Conservation (phyloP, 768 basidiomycete genomes). For the Ramaria sp. region DNA sequence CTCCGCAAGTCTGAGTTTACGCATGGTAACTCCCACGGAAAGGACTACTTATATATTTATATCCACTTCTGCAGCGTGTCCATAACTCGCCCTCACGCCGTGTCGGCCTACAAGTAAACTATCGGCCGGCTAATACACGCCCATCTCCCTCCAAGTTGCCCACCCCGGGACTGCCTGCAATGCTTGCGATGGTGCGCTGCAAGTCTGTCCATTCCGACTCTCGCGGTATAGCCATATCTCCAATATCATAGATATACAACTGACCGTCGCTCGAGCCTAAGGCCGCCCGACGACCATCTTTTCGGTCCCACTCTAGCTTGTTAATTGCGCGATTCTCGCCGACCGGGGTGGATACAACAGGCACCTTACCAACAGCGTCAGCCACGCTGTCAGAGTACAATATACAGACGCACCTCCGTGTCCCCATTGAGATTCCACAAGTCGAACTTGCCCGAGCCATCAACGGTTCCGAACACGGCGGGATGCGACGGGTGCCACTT, state of each 20-base stretch:
- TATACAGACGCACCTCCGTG: constrained; percentile 62
- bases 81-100: too few relatives aligned
- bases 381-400: background rate
- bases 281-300: constrained; percentile 84
- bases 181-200: constrained; percentile 74
- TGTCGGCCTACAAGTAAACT: background rate
- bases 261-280: constrained; percentile 88
- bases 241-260: constrained; percentile 90
- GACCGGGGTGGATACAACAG: constrained; percentile 77
- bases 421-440: constrained; percentile 97
- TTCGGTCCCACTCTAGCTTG: constrained; percentile 90
- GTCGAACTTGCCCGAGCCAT: constrained; percentile 93
- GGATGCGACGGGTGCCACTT: constrained; percentile 98
- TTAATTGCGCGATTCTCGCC: constrained; percentile 80
- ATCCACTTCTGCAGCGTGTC: too few relatives aligned
- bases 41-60: background rate
- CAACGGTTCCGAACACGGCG: constrained; percentile 85
- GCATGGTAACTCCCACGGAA: background rate
- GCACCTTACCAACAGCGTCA: constrained; percentile 46
- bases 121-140: constrained; percentile 5
- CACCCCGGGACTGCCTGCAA: constrained; percentile 26
- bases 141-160: background rate
- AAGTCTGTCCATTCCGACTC: constrained; percentile 92
- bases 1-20: background rate
- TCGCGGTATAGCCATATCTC: constrained; percentile 78